Conservation (phyloP, 345 rosid species). For the Cardamine occulta region DNA sequence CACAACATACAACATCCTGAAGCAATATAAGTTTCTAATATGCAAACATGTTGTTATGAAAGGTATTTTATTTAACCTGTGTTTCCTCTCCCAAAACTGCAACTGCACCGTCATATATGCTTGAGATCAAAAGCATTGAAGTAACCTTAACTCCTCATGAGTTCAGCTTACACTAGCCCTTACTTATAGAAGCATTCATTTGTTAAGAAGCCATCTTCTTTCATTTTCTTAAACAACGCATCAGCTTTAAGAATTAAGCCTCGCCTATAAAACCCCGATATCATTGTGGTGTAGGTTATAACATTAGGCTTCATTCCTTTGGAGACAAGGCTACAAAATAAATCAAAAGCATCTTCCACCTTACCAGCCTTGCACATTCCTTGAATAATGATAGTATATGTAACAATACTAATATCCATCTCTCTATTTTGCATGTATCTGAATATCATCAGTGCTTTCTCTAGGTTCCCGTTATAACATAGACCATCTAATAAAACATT, state of each 20-base stretch:
- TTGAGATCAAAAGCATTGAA: constrained; percentile 22
- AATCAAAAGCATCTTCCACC: constrained; percentile 45
- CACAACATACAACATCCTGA: neutral
- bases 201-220: constrained; percentile 36
- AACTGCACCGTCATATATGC: constrained; percentile 8
- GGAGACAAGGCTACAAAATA: constrained; percentile 39
- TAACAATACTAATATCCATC: constrained; percentile 37
- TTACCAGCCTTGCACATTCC: constrained; percentile 50
- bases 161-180: neutral
- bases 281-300: constrained; percentile 42
- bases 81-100: constrained; percentile 14
- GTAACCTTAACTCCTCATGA: constrained; percentile 15
- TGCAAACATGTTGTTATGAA: neutral
- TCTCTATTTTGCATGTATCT: constrained; percentile 24
- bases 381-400: constrained; percentile 43
- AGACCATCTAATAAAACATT: constrained; percentile 40
- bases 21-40: constrained; percentile 15
- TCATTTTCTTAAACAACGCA: constrained; percentile 45
- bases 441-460: constrained; percentile 33
- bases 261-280: constrained; percentile 44
- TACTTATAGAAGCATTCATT: constrained; percentile 28
- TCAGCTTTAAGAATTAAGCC: constrained; percentile 45
- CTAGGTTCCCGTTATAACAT: constrained; percentile 24
- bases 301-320: constrained; percentile 49
- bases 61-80: constrained; percentile 15